phyloP scores from a whole-genome alignment of 805 yeast genomes.

The Myxozyma neotropica region DNA sequence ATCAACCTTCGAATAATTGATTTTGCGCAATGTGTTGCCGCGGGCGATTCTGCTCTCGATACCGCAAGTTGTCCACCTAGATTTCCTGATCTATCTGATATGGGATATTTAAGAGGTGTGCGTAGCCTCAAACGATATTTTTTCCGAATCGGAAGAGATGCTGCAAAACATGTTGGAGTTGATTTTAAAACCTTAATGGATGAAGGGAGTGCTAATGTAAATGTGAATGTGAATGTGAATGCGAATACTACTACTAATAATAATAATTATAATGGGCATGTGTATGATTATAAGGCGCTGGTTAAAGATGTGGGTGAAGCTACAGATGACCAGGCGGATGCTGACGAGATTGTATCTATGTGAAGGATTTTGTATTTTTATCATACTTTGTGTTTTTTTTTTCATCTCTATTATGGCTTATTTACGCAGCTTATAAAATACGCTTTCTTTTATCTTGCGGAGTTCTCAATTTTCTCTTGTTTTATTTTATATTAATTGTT shows the following conservation, averaged over 20 bases:
- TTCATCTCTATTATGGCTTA: no score
- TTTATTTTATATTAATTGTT: no score
- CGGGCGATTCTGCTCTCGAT: conserved; percentile 49
- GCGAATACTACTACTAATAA: not conserved
- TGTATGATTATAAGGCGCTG: not conserved
- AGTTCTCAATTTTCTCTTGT: no score
- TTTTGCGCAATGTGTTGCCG: conserved; percentile 89
- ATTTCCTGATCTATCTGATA: conserved; percentile 64
- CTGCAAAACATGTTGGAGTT: not conserved
- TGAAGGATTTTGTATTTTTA: not conserved
- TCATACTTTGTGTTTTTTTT: no score
- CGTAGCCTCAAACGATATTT: conserved; percentile 71
- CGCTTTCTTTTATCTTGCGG: no score
- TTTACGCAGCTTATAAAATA: no score
- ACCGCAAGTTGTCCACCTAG: conserved; percentile 66
- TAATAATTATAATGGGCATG: not conserved
- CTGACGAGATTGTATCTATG: not conserved
- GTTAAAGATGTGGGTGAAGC: not conserved
- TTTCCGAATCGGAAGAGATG: conserved; percentile 55
- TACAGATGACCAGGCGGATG: not conserved
- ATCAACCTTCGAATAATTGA: conserved; percentile 75
- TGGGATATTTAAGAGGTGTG: conserved; percentile 84
- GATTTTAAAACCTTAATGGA: not conserved
- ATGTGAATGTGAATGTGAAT: not conserved
- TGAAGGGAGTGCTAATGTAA: not conserved